Base-by-base conservation (phyloP, 192 early-diverging fungal species). In the Cladochytrium replicatum region DNA sequence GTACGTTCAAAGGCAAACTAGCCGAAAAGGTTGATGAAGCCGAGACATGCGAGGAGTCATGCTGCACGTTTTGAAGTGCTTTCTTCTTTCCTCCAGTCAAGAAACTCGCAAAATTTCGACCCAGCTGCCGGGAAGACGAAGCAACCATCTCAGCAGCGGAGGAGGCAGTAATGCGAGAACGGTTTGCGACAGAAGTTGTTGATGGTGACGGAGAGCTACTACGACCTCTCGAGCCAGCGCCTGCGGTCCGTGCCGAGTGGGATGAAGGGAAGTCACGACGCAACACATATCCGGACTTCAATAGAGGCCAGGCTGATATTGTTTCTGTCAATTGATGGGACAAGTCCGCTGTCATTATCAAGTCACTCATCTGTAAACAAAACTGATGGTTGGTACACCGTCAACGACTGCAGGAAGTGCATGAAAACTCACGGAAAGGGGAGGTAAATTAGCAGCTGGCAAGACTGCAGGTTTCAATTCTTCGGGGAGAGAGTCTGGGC, bases 221-320 rank as follows among this genome's bases (percentile, higher is more conserved):
- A n/a, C n/a, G n/a, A n/a, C n/a, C n/a, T n/a, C n/a, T n/a, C n/a
- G n/a, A n/a, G n/a, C n/a, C n/a, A n/a, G n/a, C n/a, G n/a, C n/a
- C n/a, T n/a, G n/a, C n/a, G n/a, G n/a, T n/a, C n/a, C n/a, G n/a
- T n/a, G n/a, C n/a, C n/a, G n/a, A n/a, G n/a, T n/a, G n/a, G n/a
- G 48, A 19, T 3, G 55, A 38, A 22, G 46, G 53, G 13, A 68
- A 27, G 6, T 55, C 54, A 17, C 58, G 50, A 7, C 66, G 60
- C 19, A 68, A 52, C 2, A 68, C 29, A 38, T 60, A 48, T 7
- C 66, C 66, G 6, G 55, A 60, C 39, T 68, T 63, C 13, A 54
- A 43, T 1, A 68, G 52, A 4, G 66, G 66, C 61, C 66, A 63
- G n/a, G n/a, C n/a, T n/a, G n/a, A n/a, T n/a, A n/a, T n/a, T n/a